Evolutionary conservation across 164 flowering plant species (phyloP), one percentile per base, ranked within the genome.

Genomic region (Sedum album): DNA sequence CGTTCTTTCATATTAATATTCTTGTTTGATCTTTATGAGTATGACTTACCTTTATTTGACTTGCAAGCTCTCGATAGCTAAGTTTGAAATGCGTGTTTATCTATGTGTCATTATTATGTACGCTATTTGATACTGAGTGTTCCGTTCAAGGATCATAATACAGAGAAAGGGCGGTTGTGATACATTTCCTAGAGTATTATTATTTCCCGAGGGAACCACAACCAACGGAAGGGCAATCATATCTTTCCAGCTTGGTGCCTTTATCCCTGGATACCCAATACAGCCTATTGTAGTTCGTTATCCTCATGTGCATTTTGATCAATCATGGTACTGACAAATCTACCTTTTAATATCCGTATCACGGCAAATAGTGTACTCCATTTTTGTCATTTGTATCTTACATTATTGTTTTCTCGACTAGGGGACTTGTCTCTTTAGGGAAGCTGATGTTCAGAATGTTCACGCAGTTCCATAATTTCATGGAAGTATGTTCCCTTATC

Each of bases 121-220:
- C 81, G 88, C 88, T 83, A 88, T 89, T 83, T 94, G 97, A 91
- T 94, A 89, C 91, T 85, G 85, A 89, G 83, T 70, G 90, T 75
- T 92, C 84, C 83, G 83, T 86, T 88, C 77, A 82, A 91, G 97
- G 96, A 82, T 82, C 69, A 89, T 74, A 84, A 85, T 81, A 81
- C 99, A 94, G 99, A 91, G 95, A 86, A 94, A 88, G 79, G 99
- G 95, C 71, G 81, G 93, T 15, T 80, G 77, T 70, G 78, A 81
- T 75, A 76, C 79, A 71, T 94, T 86, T 82, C 96, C 99, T 66
- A 82, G 91, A 69, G 75, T 94, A 66, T 82, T 94, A 42, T 79
- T 94, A 76, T 94, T 94, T 86, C 99, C 99, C 18, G 99, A 94
- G 80, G 99, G 99, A 70, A 94, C 99, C 66, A 94, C 99, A 23